Evolutionary conservation across 108 stramenopile genomes (phyloP).

Genomic region (Parmales sp.): DNA sequence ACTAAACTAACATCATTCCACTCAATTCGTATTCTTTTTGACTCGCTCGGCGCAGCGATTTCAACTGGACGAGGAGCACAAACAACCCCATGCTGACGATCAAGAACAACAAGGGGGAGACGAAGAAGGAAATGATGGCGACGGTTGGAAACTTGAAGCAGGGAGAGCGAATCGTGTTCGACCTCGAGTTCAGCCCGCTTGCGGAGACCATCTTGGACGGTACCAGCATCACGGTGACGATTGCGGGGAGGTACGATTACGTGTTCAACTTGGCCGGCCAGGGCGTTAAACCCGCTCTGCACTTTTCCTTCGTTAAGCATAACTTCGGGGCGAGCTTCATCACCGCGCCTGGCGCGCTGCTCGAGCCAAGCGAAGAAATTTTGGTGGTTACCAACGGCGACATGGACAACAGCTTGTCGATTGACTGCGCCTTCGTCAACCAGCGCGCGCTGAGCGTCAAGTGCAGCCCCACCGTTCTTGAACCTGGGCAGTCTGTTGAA

Average conservation of each 20-base stretch:
- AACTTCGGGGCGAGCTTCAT: slow-evolving; percentile 50
- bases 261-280: slow-evolving; percentile 23
- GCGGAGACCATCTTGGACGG: slow-evolving; percentile 27
- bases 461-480: slow-evolving; percentile 34
- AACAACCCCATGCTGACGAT: slow-evolving; percentile 26
- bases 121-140: too few species aligned
- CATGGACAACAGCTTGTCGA: slow-evolving; percentile 14
- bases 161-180: slow-evolving; percentile 28
- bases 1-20: too few species aligned
- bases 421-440: slow-evolving; percentile 36
- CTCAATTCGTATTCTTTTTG: too few species aligned
- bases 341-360: slow-evolving; percentile 29
- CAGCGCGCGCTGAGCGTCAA: slow-evolving; percentile 26
- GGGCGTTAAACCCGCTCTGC: slow-evolving; percentile 31
- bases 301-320: slow-evolving; percentile 34
- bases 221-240: slow-evolving; percentile 15
- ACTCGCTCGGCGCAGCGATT: too few species aligned
- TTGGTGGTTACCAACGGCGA: slow-evolving; percentile 36
- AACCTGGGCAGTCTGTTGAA: slow-evolving; percentile 31
- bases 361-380: slow-evolving; percentile 17
- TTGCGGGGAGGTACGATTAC: slow-evolving; percentile 44
- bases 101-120: slow-evolving; percentile 28
- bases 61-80: slow-evolving; percentile 25
- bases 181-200: slow-evolving; percentile 30
- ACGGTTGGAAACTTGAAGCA: slow-evolving; percentile 31